These are phyloP conservation scores for Cenococcum geophilum DNA, from an alignment of 495 filamentous ascomycete genomes.

Conservation along the genomic window DNA sequence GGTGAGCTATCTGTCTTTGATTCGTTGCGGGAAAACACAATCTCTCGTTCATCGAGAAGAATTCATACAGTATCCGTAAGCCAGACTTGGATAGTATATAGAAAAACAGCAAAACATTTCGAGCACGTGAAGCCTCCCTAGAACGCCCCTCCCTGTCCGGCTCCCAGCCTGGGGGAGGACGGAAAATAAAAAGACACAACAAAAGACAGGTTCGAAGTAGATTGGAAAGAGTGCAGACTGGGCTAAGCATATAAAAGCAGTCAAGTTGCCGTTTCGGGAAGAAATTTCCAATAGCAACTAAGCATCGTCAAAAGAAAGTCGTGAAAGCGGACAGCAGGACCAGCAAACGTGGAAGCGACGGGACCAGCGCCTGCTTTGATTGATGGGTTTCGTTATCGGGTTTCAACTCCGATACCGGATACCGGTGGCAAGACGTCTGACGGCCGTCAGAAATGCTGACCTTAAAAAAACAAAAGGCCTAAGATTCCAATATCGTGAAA, in stretches of 20 bases:
- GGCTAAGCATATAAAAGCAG: not conserved
- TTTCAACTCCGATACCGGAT: too few relatives aligned
- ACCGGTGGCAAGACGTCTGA: too few relatives aligned
- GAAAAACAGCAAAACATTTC: too few relatives aligned
- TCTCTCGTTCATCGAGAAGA: too few relatives aligned
- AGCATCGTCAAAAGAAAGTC: not conserved
- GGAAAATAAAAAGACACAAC: not conserved
- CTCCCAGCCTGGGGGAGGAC: not conserved
- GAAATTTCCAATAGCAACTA: not conserved
- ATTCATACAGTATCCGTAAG: too few relatives aligned
- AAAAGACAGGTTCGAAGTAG: constrained; percentile 6
- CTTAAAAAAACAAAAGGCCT: too few relatives aligned
- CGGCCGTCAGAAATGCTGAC: too few relatives aligned
- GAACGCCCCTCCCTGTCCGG: not conserved
- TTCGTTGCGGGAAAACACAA: too few relatives aligned
- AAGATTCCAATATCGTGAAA: not conserved
- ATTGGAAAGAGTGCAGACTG: not conserved
- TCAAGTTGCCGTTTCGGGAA: not conserved
- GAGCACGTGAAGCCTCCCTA: not conserved
- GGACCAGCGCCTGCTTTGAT: not conserved
- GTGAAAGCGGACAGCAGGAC: not conserved
- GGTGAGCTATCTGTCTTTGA: too few relatives aligned
- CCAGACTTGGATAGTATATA: too few relatives aligned
- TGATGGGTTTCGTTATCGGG: not conserved
- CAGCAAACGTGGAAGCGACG: too few relatives aligned